phyloP scores from a whole-genome alignment of 2,329 filamentous ascomycete genomes.

The Waltergamsia citrina region DNA sequence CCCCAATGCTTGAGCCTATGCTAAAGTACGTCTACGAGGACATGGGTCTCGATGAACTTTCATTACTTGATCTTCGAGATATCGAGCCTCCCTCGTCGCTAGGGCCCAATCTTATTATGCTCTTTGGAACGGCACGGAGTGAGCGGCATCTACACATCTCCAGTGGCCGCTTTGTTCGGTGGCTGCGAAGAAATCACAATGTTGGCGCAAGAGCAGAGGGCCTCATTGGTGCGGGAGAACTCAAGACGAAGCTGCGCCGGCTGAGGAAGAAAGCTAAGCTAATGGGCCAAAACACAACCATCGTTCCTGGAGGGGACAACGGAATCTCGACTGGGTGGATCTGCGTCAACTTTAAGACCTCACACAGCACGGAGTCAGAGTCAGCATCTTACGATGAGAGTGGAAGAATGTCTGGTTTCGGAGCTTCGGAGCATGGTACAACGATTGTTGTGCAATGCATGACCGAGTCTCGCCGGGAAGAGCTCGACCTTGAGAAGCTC shows the following conservation, averaged over 20 bases:
- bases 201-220: slow-evolving; percentile 77
- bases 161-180: slow-evolving; percentile 80
- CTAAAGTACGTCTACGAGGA: slow-evolving; percentile 74
- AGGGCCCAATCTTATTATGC: slow-evolving; percentile 82
- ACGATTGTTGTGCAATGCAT: slow-evolving; percentile 50
- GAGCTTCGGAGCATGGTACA: slow-evolving; percentile 36
- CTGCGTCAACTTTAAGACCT: slow-evolving; percentile 76
- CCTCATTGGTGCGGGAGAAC: slow-evolving; percentile 77
- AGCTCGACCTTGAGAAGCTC: slow-evolving; percentile 42
- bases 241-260: slow-evolving; percentile 77
- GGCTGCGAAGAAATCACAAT: slow-evolving; percentile 65
- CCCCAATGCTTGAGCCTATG: slow-evolving; percentile 61
- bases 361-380: slow-evolving; percentile 41
- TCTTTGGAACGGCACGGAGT: slow-evolving; percentile 83
- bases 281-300: slow-evolving; percentile 61
- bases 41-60: slow-evolving; percentile 75
- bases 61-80: slow-evolving; percentile 70
- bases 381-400: slow-evolving; percentile 32
- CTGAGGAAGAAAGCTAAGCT: slow-evolving; percentile 76
- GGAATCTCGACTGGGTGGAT: slow-evolving; percentile 93
- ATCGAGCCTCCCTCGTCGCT: slow-evolving; percentile 82
- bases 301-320: slow-evolving; percentile 60
- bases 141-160: slow-evolving; percentile 90
- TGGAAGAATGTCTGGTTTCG: slow-evolving; percentile 69
- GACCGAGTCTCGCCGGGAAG: slow-evolving; percentile 41